Conservation (phyloP, 306 rosid species). For the Corylus avellana region DNA sequence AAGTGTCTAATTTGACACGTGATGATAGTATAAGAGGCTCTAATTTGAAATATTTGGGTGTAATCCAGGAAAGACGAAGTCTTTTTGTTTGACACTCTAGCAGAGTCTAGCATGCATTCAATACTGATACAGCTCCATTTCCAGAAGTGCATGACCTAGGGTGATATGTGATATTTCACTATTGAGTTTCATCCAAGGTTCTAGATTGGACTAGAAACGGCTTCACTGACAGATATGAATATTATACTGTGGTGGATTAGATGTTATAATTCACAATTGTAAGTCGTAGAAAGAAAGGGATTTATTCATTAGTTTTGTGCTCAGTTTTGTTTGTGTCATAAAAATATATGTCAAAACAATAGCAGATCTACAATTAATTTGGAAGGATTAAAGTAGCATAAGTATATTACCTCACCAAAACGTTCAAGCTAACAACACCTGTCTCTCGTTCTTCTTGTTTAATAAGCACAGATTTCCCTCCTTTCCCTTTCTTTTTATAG, state of each 20-base stretch:
- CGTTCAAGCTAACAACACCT: slow-evolving; percentile 81
- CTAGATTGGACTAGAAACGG: background rate
- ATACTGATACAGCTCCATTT: background rate
- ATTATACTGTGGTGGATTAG: background rate
- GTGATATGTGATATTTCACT: background rate
- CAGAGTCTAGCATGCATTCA: background rate
- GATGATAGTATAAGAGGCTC: no score
- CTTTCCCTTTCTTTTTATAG: slow-evolving; percentile 51
- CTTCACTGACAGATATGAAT: background rate
- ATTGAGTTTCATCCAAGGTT: slow-evolving; percentile 2
- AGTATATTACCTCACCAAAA: slow-evolving; percentile 58
- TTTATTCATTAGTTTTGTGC: background rate
- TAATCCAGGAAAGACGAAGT: background rate
- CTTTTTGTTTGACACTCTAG: background rate
- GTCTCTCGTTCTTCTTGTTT: slow-evolving; percentile 90
- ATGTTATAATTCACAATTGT: background rate
- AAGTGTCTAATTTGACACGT: no score
- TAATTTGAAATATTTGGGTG: background rate
- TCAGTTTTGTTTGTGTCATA: background rate
- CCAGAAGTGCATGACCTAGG: background rate
- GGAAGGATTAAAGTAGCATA: background rate
- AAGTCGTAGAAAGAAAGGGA: background rate
- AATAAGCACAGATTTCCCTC: slow-evolving; percentile 60
- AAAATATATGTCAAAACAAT: background rate
- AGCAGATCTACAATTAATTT: background rate